Evolutionary conservation across 2,329 filamentous ascomycete genomes (phyloP).

Genomic region (Stagonosporopsis chrysanthemi): DNA sequence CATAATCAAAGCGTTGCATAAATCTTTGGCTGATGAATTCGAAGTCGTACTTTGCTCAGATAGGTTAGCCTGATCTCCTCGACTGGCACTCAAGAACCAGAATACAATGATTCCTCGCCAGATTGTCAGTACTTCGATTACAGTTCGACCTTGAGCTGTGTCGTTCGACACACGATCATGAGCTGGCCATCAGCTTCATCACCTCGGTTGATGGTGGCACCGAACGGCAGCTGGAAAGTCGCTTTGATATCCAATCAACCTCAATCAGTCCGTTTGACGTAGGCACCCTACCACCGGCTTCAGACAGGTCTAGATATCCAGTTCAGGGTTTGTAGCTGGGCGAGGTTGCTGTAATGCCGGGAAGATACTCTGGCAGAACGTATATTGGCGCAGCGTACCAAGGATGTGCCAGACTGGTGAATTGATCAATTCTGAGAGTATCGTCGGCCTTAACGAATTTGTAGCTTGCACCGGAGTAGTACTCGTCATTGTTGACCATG

Average conservation of each 20-base stretch:
- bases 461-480: slow-evolving; percentile 54
- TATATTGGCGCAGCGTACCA: slow-evolving; percentile 59
- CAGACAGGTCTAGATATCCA: not conserved
- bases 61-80: no score
- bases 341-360: slow-evolving; percentile 19
- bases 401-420: slow-evolving; percentile 55
- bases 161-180: not conserved
- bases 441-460: slow-evolving; percentile 54
- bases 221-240: not conserved
- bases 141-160: not conserved
- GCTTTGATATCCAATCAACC: slow-evolving; percentile 6
- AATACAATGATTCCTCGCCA: no score
- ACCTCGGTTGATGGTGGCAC: not conserved
- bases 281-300: slow-evolving; percentile 4
- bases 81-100: no score
- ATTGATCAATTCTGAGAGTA: slow-evolving; percentile 52
- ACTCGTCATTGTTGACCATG: slow-evolving; percentile 51
- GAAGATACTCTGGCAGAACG: slow-evolving; percentile 42
- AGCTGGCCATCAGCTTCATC: not conserved
- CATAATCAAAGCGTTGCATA: not conserved
- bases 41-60: not conserved
- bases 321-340: slow-evolving; percentile 19
- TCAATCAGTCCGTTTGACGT: slow-evolving; percentile 4
- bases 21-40: not conserved
- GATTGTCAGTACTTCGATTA: not conserved